A percentile compares a stretch with the other conserved stretches of the same genome.
Evolutionary conservation across 78 protist genomes (phyloP).

Genomic region (Paratrimastix pyriformis): DNA sequence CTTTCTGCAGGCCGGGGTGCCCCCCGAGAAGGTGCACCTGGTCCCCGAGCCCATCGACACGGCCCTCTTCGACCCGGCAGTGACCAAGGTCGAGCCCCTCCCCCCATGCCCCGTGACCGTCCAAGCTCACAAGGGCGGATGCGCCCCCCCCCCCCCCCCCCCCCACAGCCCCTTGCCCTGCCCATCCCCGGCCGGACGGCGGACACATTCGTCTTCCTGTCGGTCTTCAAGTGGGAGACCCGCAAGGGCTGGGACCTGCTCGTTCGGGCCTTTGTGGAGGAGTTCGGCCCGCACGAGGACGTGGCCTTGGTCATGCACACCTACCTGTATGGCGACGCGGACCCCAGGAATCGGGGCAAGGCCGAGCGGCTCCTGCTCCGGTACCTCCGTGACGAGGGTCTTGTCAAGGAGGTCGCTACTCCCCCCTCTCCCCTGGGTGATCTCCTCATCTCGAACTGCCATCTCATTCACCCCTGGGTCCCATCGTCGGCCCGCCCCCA

Average conservation of each 20-base stretch:
- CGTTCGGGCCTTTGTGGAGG: slow-evolving; percentile 15
- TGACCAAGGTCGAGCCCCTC: background rate
- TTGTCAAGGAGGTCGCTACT: no score
- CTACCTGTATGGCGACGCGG: background rate
- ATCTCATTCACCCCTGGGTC: no score
- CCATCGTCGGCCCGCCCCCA: no score
- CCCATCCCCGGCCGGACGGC: background rate
- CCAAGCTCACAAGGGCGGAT: no score
- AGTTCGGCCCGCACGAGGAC: slow-evolving; percentile 1
- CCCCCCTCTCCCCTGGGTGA: no score
- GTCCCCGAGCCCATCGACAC: slow-evolving; percentile 36
- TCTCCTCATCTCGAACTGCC: no score
- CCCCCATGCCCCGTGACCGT: background rate
- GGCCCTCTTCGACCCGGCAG: background rate
- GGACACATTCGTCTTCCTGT: slow-evolving; percentile 13
- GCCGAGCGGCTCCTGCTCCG: no score
- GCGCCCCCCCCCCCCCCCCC: no score
- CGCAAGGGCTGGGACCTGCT: slow-evolving; percentile 41
- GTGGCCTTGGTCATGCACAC: slow-evolving; percentile 13
- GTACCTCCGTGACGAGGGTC: no score
- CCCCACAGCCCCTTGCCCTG: background rate
- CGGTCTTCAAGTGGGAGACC: slow-evolving; percentile 46
- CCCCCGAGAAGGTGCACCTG: background rate
- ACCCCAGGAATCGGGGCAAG: background rate
- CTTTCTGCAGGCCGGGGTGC: slow-evolving; percentile 34